A percentile compares a stretch with the other conserved stretches of the same genome.
Conservation (phyloP, 2,329 filamentous ascomycete species). For the Cladosporium sp. region DNA sequence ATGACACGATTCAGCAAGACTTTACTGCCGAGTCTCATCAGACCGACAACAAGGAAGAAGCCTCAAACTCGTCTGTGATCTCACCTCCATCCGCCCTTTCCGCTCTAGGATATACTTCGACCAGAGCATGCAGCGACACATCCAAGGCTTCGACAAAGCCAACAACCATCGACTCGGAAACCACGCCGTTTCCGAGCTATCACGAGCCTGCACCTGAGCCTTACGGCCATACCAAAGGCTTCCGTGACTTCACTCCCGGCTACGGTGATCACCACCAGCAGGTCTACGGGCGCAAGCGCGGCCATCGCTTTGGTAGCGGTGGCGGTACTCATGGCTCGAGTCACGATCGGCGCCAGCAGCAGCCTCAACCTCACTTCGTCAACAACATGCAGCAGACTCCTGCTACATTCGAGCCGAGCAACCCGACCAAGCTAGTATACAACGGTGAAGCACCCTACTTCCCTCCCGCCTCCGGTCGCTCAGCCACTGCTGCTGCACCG, state of each 20-base stretch:
- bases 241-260: not conserved
- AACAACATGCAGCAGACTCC: not conserved
- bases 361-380: not conserved
- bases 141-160: not conserved
- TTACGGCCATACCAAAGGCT: not conserved
- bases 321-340: not conserved
- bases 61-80: too few species aligned
- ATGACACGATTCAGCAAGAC: too few species aligned
- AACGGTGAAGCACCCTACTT: too few species aligned
- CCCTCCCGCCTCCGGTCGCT: too few species aligned
- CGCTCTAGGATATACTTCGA: too few species aligned
- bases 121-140: not conserved
- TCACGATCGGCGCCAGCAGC: not conserved
- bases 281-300: conserved; percentile 4
- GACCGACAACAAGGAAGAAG: too few species aligned
- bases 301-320: not conserved
- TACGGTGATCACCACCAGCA: not conserved
- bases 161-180: not conserved
- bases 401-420: not conserved
- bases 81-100: too few species aligned
- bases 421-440: not conserved
- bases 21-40: not conserved
- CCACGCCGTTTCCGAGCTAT: not conserved
- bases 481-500: too few species aligned
- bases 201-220: not conserved